Base-by-base conservation (phyloP, 805 yeast genomes). In the Kazachstania bromeliacearum region DNA sequence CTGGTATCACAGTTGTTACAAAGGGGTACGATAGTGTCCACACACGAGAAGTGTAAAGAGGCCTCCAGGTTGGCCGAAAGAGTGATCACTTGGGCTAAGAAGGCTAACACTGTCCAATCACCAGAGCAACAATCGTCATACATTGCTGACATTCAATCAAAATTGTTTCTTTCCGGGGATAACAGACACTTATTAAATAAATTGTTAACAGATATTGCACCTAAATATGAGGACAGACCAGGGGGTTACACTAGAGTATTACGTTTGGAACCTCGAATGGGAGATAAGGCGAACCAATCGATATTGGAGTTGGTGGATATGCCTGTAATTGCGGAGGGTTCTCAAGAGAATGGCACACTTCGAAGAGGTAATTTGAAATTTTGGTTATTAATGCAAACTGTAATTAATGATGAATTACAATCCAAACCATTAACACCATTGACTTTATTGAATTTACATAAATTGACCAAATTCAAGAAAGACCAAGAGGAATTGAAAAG, bases 221-320 rank as follows among this genome's bases (percentile, higher is more conserved):
- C 73, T 28, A 68, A 94, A 39, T 88, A 82, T 53, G 51, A 64
- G 4, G 50, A 60, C 17, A 73, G 95, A 62, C 53, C 60, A 1
- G 83, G 85, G 42, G 96, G 96, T 1, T 89, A 79, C 63, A 85
- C 96, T 3, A 74, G 97, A 47, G 74, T 89, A 36, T 63, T 87
- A 43, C 78, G 73, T 47, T 65, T 92, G 42, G 97, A 92, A 59
- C 85, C 88, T 13, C 70, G 97, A 46, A 59, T 79, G 32, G 88
- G 92, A 38, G 98, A 92, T 57, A 81, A 77, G 42, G 95, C 96
- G 0, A 88, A 88, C 22, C 92, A 84, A 68, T 78, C 92, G 0
- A 77, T 88, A 7, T 53, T 92, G 36, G 98, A 92, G 60, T 66
- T 92, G 33, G 94, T 89, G 1, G 95, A 83, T 48, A 75, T 79